Evolutionary conservation across 257 asterid genomes (phyloP).

Genomic region (Schizonepeta tenuifolia): DNA sequence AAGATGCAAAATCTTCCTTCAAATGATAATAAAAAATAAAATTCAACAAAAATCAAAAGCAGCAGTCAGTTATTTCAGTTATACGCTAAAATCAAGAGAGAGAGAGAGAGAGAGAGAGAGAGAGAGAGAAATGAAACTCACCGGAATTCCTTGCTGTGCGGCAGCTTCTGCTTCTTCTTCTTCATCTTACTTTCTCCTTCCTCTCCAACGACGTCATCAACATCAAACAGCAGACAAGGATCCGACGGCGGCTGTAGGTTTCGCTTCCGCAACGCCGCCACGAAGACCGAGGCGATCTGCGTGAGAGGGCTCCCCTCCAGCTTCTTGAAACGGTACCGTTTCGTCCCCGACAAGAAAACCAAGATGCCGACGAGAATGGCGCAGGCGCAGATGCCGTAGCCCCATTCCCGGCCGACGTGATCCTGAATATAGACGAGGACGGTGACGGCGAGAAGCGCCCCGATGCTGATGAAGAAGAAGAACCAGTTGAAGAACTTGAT

Average conservation of each 20-base stretch:
- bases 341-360: slow-evolving; percentile 64
- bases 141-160: slow-evolving; percentile 83
- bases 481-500: slow-evolving; percentile 85
- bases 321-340: slow-evolving; percentile 74
- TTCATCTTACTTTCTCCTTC: slow-evolving; percentile 31
- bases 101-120: too few relatives aligned
- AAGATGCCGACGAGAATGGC: slow-evolving; percentile 58
- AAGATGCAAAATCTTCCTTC: too few relatives aligned
- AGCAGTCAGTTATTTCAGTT: background rate
- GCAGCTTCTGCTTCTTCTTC: slow-evolving; percentile 58
- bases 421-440: slow-evolving; percentile 83
- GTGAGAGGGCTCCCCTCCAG: slow-evolving; percentile 81
- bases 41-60: background rate
- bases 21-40: too few relatives aligned
- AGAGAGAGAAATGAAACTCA: slow-evolving; percentile 25
- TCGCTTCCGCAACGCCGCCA: slow-evolving; percentile 72
- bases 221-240: slow-evolving; percentile 47
- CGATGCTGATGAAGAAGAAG: slow-evolving; percentile 78
- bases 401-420: slow-evolving; percentile 74
- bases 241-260: slow-evolving; percentile 59
- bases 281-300: slow-evolving; percentile 67
- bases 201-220: slow-evolving; percentile 45
- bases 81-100: background rate
- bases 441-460: slow-evolving; percentile 79
- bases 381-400: slow-evolving; percentile 84